phyloP scores from a whole-genome alignment of 441 rosid species.

The Biscutella laevigata region DNA sequence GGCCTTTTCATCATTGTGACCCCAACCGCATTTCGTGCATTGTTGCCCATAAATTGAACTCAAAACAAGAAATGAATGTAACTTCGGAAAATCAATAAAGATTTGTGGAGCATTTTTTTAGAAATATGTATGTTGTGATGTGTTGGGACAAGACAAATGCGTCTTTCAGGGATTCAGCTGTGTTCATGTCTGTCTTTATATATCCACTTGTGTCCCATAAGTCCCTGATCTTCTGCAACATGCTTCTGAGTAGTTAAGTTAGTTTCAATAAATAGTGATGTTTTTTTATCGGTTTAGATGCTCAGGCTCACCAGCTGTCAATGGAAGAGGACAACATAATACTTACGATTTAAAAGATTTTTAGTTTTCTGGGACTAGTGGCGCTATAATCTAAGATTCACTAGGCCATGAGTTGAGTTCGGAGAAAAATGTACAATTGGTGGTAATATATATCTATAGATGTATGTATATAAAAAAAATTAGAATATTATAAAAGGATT shows the following conservation, averaged over 20 bases:
- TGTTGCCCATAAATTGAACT: conserved; percentile 13
- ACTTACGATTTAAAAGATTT: no score
- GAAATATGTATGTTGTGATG: background rate
- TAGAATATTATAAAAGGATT: no score
- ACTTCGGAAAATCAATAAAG: conserved; percentile 13
- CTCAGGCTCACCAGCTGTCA: background rate
- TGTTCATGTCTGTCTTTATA: conserved; percentile 4
- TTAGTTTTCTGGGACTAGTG: background rate
- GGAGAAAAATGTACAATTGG: background rate
- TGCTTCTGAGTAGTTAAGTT: background rate
- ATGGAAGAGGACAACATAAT: background rate
- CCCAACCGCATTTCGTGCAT: conserved; percentile 3
- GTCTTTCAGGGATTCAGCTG: conserved; percentile 5
- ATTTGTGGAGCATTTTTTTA: conserved; percentile 20
- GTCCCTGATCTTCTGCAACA: background rate
- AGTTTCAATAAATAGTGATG: background rate
- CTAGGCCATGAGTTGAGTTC: background rate
- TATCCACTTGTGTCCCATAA: conserved; percentile 13
- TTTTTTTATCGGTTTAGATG: background rate
- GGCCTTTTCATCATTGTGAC: conserved; percentile 14
- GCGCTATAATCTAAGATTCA: conserved; percentile 8
- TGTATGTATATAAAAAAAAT: no score
- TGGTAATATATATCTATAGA: background rate
- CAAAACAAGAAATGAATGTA: conserved; percentile 8
- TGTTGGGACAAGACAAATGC: conserved; percentile 13